phyloP scores from a whole-genome alignment of 2,329 filamentous ascomycete species.

The Venturia nashicola region DNA sequence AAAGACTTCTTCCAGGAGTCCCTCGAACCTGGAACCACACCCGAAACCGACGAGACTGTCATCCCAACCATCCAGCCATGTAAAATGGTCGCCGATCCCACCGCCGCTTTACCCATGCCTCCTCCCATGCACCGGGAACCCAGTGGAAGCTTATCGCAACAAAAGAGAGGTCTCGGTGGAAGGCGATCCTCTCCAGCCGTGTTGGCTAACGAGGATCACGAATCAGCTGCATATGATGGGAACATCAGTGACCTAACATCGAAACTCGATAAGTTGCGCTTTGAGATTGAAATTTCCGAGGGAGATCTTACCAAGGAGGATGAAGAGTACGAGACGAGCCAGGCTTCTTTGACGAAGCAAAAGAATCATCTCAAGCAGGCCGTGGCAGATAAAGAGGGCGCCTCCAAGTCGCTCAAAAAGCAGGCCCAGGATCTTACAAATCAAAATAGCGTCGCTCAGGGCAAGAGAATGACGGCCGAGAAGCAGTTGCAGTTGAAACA shows the following conservation, averaged over 20 bases:
- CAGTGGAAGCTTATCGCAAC: conserved; percentile 39
- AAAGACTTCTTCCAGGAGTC: conserved; percentile 37
- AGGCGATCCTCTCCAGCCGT: conserved; percentile 63
- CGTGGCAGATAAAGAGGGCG: conserved; percentile 82
- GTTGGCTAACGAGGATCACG: conserved; percentile 18
- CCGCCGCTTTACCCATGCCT: conserved; percentile 48
- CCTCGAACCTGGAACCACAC: conserved; percentile 29
- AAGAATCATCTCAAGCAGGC: conserved; percentile 66
- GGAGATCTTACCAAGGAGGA: conserved; percentile 53
- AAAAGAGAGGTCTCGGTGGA: conserved; percentile 55
- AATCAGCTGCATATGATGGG: conserved; percentile 20
- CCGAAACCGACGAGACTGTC: conserved; percentile 24
- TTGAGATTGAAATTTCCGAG: conserved; percentile 71
- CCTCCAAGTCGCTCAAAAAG: conserved; percentile 70
- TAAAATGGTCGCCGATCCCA: conserved; percentile 45
- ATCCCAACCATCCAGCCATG: conserved; percentile 40
- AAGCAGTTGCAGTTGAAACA: conserved; percentile 56
- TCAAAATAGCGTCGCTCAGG: conserved; percentile 68
- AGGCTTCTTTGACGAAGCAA: conserved; percentile 51
- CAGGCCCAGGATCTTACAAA: conserved; percentile 71
- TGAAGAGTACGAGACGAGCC: conserved; percentile 34
- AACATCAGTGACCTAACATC: conserved; percentile 50
- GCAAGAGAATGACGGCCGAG: conserved; percentile 67
- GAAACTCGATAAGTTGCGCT: conserved; percentile 65
- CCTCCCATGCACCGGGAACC: conserved; percentile 54